Evolutionary conservation across 306 rosid species (phyloP), one percentile per base, ranked within the genome.

Genomic region (Corylus heterophylla): DNA sequence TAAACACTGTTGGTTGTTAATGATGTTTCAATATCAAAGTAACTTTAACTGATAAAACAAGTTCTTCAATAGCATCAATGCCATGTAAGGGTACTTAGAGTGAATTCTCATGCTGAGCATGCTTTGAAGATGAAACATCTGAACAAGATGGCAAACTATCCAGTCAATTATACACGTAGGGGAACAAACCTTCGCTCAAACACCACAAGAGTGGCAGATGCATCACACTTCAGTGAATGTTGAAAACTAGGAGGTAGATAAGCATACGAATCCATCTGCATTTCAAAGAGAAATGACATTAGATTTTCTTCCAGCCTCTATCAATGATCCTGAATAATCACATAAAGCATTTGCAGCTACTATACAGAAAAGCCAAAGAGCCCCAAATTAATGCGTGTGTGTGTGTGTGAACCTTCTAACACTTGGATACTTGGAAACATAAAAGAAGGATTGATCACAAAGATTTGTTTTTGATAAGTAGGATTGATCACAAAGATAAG

Each of bases 231-330:
- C 80, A 95, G 47, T 49, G 86, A 76, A 87, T 95, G 99, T 7
- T 91, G 89, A 73, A 85, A 83, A 68, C 83, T 90, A 62, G 94
- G 93, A 80, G 99, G 98, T 55, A 90, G 71, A 84, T 90, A 95
- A 71, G 96, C 94, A 88, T 90, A 95, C 9, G 96, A 90, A 81
- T 95, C 97, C 62, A 91, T 94, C 97, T 93, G 90, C 59, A 67
- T 73, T 82, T 82, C 55, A 87, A 71, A 85, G 37, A 47, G 71
- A 54, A 75, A 78, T 42, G n/a, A 49, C 71, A 69, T 78, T 69
- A 82, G 69, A 79, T 29, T 18, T 72, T 71, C 72, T 67, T 17
- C 11, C 47, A 64, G 45, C 20, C 72, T 42, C 10, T 16, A 35
- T 67, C 50, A 67, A 67, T 42, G 51, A 67, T 67, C 14, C 50